Conservation (phyloP, 1,284 basidiomycete species). For the Golubevia pallescens region DNA sequence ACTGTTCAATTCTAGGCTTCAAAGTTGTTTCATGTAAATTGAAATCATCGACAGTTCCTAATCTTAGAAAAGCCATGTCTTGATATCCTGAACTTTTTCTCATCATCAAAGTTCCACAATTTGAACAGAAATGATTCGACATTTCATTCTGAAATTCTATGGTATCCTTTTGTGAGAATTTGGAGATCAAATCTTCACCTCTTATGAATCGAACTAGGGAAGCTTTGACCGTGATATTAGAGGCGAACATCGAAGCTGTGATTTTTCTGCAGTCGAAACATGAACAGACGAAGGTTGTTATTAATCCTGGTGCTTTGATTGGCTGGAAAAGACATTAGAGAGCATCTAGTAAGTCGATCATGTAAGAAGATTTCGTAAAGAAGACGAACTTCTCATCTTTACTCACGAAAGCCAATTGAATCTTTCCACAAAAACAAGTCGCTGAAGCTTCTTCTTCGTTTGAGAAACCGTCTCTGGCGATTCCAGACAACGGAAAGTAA, state of each 20-base stretch:
- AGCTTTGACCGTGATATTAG: slow-evolving; percentile 56
- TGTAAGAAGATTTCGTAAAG: neutral
- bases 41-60: slow-evolving; percentile 64
- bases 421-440: slow-evolving; percentile 62
- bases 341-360: neutral
- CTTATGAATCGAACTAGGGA: slow-evolving; percentile 43
- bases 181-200: slow-evolving; percentile 49
- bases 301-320: slow-evolving; percentile 44
- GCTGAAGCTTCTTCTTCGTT: slow-evolving; percentile 54
- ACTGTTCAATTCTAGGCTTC: slow-evolving; percentile 57
- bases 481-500: slow-evolving; percentile 23
- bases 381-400: neutral
- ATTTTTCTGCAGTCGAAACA: slow-evolving; percentile 64
- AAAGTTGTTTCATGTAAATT: slow-evolving; percentile 48
- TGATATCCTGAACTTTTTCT: slow-evolving; percentile 31
- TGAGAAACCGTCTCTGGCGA: slow-evolving; percentile 49
- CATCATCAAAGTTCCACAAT: slow-evolving; percentile 64
- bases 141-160: slow-evolving; percentile 40
- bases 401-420: slow-evolving; percentile 63
- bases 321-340: slow-evolving; percentile 25
- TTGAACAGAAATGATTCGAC: slow-evolving; percentile 64
- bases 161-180: slow-evolving; percentile 39
- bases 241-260: slow-evolving; percentile 62
- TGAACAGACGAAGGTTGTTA: slow-evolving; percentile 56
- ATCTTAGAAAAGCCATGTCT: slow-evolving; percentile 37